Evolutionary conservation across 331 rosid species (phyloP), one percentile per base, ranked within the genome.

Genomic region (Cydonia oblonga): DNA sequence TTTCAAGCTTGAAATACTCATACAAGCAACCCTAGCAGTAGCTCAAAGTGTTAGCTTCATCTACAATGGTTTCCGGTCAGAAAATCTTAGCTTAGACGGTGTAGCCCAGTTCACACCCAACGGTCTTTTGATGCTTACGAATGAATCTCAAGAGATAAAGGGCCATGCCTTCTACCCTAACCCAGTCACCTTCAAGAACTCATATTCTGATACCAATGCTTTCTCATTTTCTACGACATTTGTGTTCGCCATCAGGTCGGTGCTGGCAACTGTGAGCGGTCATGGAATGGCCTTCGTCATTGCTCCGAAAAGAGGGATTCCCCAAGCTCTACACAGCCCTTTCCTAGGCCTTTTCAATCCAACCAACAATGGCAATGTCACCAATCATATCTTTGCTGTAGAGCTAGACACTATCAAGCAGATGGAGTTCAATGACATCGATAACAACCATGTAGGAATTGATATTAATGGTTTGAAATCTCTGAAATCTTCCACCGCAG

Each of bases 401-500:
- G 85, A 84, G 71, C 51, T 84, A 24, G 85, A 84, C 29, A 42
- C 85, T 4, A 30, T 60, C 3, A 56, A n/a, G 54, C 59, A 3
- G 69, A 20, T 0, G 0, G 70, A 75, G 64, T 70, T 75, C 46
- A 1, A 0, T 1, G 88, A 81, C 53, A 84, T 84, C 79, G 44
- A 84, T 23, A 23, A 53, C 25, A 80, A 84, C 69, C 87, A 84
- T 19, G 85, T 77, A 15, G 87, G 87, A 16, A 84, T 84, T 33
- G 80, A 84, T 35, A 57, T 84, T 1, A 75, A 84, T 46, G 46
- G 73, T 0, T 29, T 84, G 42, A 2, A 2, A 2, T 84, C 83
- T 1, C 23, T 0, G 0, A 12, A 0, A 0, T 32, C 85, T 3
- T 8, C 59, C 0, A 0, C 33, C 3, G 85, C 80, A 0, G 79